Percentiles rank a stretch among this genome's conserved stretches.
These are phyloP conservation scores for Orbilia javanica DNA, from an alignment of 2,329 filamentous ascomycete species.

Conservation along the genomic window DNA sequence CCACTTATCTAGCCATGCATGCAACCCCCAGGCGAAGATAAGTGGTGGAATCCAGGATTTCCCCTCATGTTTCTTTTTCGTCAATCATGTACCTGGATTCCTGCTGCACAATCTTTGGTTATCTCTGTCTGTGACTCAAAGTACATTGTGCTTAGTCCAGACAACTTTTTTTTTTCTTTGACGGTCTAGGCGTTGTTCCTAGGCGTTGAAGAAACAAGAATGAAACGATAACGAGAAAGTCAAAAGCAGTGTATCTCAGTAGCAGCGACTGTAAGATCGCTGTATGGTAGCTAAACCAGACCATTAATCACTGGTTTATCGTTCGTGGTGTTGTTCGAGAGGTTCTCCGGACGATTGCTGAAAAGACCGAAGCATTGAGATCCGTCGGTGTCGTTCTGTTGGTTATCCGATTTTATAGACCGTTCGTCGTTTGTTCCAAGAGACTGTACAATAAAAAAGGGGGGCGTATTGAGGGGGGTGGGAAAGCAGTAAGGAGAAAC, in stretches of 20 bases:
- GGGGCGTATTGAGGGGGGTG: too few species aligned
- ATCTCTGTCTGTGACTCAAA: conserved; percentile 1
- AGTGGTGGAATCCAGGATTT: background rate
- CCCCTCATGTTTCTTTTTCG: background rate
- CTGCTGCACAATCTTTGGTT: conserved; percentile 1
- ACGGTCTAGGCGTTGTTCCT: conserved; percentile 6
- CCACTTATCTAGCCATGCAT: background rate
- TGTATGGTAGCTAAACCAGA: background rate
- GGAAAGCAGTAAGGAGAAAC: too few species aligned
- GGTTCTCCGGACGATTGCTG: background rate
- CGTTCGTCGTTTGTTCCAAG: background rate
- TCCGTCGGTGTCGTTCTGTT: too few species aligned
- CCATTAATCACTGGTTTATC: too few species aligned
- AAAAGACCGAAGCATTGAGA: background rate
- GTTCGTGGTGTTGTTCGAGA: background rate
- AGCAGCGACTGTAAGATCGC: too few species aligned
- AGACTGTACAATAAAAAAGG: background rate
- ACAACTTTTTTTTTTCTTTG: conserved; percentile 9
- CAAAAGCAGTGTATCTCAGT: background rate
- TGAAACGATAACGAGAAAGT: background rate
- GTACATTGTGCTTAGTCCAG: conserved; percentile 13
- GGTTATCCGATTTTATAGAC: background rate
- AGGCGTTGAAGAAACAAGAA: background rate
- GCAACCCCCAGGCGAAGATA: background rate
- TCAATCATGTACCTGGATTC: background rate